Percentiles rank a stretch among this genome's conserved stretches.
Conservation (phyloP, 208 protist genomes). For the Wallacemonas rigidus region DNA sequence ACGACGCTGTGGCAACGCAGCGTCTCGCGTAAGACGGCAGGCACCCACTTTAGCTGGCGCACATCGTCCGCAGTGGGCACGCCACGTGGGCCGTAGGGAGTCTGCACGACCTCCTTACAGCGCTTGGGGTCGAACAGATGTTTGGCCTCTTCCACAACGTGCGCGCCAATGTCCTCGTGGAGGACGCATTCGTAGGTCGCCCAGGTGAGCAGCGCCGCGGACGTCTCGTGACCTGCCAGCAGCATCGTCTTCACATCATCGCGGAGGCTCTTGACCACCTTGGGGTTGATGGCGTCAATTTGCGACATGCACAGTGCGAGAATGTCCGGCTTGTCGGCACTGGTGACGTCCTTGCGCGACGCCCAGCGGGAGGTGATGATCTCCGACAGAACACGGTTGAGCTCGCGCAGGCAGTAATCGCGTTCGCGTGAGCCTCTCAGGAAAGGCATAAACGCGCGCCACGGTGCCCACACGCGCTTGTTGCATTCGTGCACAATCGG, state of each 20-base stretch:
- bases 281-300: slow-evolving; percentile 56
- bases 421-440: slow-evolving; percentile 68
- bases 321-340: slow-evolving; percentile 57
- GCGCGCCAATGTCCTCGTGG: slow-evolving; percentile 46
- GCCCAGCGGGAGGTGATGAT: slow-evolving; percentile 76
- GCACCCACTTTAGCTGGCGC: slow-evolving; percentile 68
- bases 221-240: slow-evolving; percentile 90
- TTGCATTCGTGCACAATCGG: slow-evolving; percentile 93
- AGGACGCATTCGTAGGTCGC: slow-evolving; percentile 88
- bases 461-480: slow-evolving; percentile 85
- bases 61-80: slow-evolving; percentile 65
- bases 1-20: slow-evolving; percentile 86
- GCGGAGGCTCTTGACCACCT: slow-evolving; percentile 65
- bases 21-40: slow-evolving; percentile 85
- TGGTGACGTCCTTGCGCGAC: slow-evolving; percentile 39
- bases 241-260: slow-evolving; percentile 93
- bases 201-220: slow-evolving; percentile 87
- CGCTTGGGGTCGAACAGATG: slow-evolving; percentile 71
- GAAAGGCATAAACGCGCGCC: slow-evolving; percentile 84
- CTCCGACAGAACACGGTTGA: slow-evolving; percentile 75
- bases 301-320: slow-evolving; percentile 85
- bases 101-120: slow-evolving; percentile 56
- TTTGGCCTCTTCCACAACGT: slow-evolving; percentile 65
- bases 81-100: slow-evolving; percentile 61
- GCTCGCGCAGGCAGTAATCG: slow-evolving; percentile 62